Evolutionary conservation across 2,329 filamentous ascomycete species (phyloP), one percentile per base, ranked within the genome.

Genomic region (Cordyceps tenuipes): DNA sequence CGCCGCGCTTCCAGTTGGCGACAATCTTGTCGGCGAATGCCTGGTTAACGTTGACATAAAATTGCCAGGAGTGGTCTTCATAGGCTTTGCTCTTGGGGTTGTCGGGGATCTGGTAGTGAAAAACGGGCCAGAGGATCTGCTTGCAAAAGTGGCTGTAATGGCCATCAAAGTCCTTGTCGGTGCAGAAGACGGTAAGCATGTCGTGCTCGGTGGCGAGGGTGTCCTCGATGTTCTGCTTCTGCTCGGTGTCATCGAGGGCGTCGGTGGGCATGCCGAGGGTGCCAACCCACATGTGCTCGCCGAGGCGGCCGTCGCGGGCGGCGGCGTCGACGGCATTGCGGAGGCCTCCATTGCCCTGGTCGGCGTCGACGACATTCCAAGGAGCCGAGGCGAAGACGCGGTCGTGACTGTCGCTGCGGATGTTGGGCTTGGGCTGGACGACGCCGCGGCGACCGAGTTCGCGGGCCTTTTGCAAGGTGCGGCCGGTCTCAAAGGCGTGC

Each of bases 21-120:
- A 96, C 80, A 61, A 97, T 91, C 70, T 87, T 88, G 71, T 97
- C 89, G 36, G 93, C 93, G 74, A 97, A 97, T 3, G 88, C 90
- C 72, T 94, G 88, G 75, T 97, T 97, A 69, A 97, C 82, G 58
- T 90, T 90, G 70, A 91, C 88, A 68, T 97, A 97, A 77, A 90
- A 96, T 66, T 91, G 83, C 91, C 92, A 97, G 0, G 92, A 97
- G 73, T 97, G 92, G 67, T 97, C 93, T 72, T 96, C 89, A 72
- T 96, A 97, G 0, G 93, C 93, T 73, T 97, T 97, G 83, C 91
- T 97, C 80, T 96, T 96, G 29, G 93, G 93, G 70, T 96, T 95
- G 71, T 97, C 94, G 0, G 93, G 94, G 62, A 97, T 96, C 73
- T 97, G 92, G 72, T 97, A 97, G 75, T 97, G 92, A 73, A 97